Base-by-base conservation (phyloP, 768 basidiomycete genomes). In the Xanthoconium purpureum region DNA sequence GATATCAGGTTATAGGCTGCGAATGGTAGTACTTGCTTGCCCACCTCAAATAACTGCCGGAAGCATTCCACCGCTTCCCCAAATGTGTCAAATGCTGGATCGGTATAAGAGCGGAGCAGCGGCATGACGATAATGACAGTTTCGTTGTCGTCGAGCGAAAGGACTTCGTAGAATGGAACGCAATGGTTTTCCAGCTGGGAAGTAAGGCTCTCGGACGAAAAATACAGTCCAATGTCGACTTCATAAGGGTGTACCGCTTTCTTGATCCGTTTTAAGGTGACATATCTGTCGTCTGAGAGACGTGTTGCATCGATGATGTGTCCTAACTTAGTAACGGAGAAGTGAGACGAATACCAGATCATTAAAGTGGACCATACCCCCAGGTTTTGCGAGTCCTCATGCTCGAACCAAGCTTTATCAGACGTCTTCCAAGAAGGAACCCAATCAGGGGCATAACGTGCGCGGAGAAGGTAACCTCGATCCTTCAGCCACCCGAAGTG, bases 61-160 rank as follows among this genome's bases (percentile, higher is more conserved):
- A 75, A 63, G 20, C 70, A 73, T 30, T 71, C 71, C 1, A 74
- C 59, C 1, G 39, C 69, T 52, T 76, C 74, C 1, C 72, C 73
- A 5, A 73, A 14, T 0, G 67, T 72, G 42, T 67, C 63, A 48
- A 75, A 75, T 6, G 37, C 15, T 18, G 56, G 56, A 17, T 47
- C 14, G 8, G 28, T 7, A 7, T 57, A 58, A 28, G 38, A 3
- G 1, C 54, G 57, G 6, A 58, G 53, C 4, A 58, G 36, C 0
- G 57, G 54, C 57, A 58, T 58, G 13, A 58, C 49, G 1, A 58
- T 36, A 2, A 58, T 42, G 1, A 11, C 2, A 3, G 60, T 29
- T 0, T 36, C 14, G 3, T 53, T 46, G 13, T 47, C 35, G 12
- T 47, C 52, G 29, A 66, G 55, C 3, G 38, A 24, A 13, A 72